Base-by-base conservation (phyloP, 2,329 filamentous ascomycete genomes). In the Calonectria pauciramosa region DNA sequence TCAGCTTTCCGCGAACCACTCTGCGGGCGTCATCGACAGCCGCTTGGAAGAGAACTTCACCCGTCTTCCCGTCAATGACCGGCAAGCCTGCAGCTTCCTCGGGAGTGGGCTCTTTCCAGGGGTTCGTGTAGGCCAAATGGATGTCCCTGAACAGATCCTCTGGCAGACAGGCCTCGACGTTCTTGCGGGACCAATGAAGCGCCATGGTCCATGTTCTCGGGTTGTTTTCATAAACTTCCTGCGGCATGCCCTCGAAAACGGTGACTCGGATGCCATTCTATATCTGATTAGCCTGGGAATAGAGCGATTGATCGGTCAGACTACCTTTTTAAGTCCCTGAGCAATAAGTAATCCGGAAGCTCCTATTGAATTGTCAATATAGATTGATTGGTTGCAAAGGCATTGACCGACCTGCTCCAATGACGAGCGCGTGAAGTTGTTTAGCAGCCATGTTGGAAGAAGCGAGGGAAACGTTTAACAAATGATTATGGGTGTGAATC, bases 91-190 rank as follows among this genome's bases (percentile, higher is more conserved):
- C 54, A 26, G 54, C 54, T 16, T 60, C 54, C 13, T 60, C 54
- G 3, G 54, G 54, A 16, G 54, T 60, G 20, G 54, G 54, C n/a
- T 60, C 54, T 60, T 60, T 60, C 54, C 54, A 60, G 32, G 54
- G 54, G 18, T 60, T 60, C 10, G 54, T 60, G 54, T 60, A 60
- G 10, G 54, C 18, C 20, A 60, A 38, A 36, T 60, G 20, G 2
- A 60, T 26, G 32, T 60, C 32, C 32, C 14, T 60, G 13, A 26
- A 60, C 14, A 60, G 32, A 60, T 60, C 54, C 20, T 38, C 54
- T 14, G 54, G 54, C 5, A 60, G 32, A 4, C 54, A 60, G n/a
- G 54, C 54, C 32, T 60, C 54, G 13, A 60, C 54, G 28, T 38
- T 60, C 32, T 16, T 60, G 23, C 54, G 54, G 3, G 54, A 60